A percentile compares a stretch with the other conserved stretches of the same genome.
Evolutionary conservation across 2,329 filamentous ascomycete species (phyloP).

Genomic region (Chrysoporthe puriensis): DNA sequence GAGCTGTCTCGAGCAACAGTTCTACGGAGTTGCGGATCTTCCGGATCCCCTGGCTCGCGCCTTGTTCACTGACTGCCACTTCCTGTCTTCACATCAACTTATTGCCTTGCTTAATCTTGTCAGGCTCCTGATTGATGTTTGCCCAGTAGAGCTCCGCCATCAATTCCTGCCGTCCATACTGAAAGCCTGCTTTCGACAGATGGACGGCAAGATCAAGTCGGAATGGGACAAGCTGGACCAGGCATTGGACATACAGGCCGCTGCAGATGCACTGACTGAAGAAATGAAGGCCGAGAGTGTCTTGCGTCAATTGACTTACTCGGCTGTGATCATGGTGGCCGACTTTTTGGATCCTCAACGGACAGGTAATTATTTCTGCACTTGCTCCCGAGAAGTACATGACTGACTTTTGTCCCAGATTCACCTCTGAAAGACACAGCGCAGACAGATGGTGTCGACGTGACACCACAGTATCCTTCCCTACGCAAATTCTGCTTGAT

Average conservation of each 20-base stretch:
- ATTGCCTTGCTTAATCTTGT: constrained; percentile 91
- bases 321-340: constrained; percentile 88
- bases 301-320: constrained; percentile 87
- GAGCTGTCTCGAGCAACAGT: constrained; percentile 82
- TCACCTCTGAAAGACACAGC: constrained; percentile 12
- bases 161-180: constrained; percentile 87
- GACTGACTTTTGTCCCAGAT: constrained; percentile 17
- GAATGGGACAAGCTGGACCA: constrained; percentile 83
- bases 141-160: constrained; percentile 74
- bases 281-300: constrained; percentile 99
- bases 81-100: constrained; percentile 88
- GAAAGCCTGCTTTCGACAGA: constrained; percentile 78
- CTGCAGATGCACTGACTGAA: constrained; percentile 80
- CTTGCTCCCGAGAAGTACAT: constrained; percentile 12
- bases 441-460: constrained; percentile 12
- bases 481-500: constrained; percentile 84
- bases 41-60: constrained; percentile 82
- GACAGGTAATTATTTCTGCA: constrained; percentile 55
- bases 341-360: constrained; percentile 80
- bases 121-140: constrained; percentile 87
- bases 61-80: constrained; percentile 79
- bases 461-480: constrained; percentile 48
- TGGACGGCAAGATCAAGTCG: constrained; percentile 82
- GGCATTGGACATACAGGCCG: constrained; percentile 63
- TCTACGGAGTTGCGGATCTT: constrained; percentile 87